Percentiles rank a stretch among this genome's conserved stretches.
Evolutionary conservation across 1,284 basidiomycete genomes (phyloP).

Genomic region (Ganoderma sinense): DNA sequence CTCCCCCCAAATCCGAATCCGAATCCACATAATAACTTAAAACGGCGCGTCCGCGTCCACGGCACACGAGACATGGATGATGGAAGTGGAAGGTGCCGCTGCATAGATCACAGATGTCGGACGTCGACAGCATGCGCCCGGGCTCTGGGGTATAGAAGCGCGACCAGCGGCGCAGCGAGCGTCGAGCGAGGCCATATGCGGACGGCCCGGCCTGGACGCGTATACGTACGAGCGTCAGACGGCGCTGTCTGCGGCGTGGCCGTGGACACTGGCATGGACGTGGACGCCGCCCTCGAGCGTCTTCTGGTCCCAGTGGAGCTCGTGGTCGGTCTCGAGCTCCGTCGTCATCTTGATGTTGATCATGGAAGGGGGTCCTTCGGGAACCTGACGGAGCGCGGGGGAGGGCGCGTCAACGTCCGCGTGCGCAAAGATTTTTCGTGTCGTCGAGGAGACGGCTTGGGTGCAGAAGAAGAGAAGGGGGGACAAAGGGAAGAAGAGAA

Average conservation of each 20-base stretch:
- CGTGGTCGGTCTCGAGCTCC: conserved; percentile 5
- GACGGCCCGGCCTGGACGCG: too few relatives aligned
- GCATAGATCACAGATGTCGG: background rate
- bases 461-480: background rate
- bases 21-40: background rate
- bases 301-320: background rate
- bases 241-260: background rate
- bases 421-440: background rate
- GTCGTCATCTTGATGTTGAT: conserved; percentile 10
- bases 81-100: background rate
- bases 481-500: too few relatives aligned
- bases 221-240: background rate
- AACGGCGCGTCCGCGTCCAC: background rate
- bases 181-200: background rate
- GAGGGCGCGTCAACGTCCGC: background rate
- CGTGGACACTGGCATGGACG: too few relatives aligned
- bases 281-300: background rate
- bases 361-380: background rate
- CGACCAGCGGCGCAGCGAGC: background rate
- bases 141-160: background rate
- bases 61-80: background rate
- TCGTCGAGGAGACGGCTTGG: background rate
- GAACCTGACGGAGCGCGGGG: background rate
- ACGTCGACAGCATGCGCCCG: background rate
- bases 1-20: background rate